Evolutionary conservation across 805 yeast genomes (phyloP).

Genomic region (Candida andamanensis): DNA sequence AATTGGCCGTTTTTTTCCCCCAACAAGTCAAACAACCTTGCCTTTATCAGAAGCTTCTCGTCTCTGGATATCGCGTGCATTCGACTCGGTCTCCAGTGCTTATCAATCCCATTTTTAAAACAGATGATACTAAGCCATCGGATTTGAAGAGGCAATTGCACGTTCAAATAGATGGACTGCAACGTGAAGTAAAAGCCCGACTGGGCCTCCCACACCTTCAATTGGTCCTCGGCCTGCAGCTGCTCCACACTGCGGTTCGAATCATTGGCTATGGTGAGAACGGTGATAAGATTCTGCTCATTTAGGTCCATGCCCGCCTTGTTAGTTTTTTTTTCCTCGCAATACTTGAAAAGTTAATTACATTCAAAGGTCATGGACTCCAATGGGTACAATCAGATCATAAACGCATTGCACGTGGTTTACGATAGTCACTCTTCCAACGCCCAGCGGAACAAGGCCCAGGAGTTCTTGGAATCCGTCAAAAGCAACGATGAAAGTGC

Average conservation of each 20-base stretch:
- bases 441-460: conserved; percentile 50
- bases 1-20: conserved; percentile 72
- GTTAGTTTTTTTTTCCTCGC: no score
- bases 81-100: conserved; percentile 74
- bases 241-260: conserved; percentile 48
- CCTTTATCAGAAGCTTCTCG: conserved; percentile 63
- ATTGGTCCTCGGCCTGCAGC: conserved; percentile 61
- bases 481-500: conserved; percentile 82
- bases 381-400: conserved; percentile 64
- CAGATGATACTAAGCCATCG: conserved; percentile 87
- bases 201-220: conserved; percentile 62
- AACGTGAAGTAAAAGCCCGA: conserved; percentile 55
- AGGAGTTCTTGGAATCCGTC: conserved; percentile 65
- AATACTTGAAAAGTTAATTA: no score
- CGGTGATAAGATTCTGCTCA: conserved; percentile 19
- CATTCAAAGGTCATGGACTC: no score
- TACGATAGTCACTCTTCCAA: conserved; percentile 64
- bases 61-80: conserved; percentile 48
- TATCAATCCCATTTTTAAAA: conserved; percentile 83
- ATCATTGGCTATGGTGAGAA: conserved; percentile 27
- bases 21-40: conserved; percentile 52
- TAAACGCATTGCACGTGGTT: conserved; percentile 69
- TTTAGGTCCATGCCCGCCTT: conserved; percentile 13
- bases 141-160: conserved; percentile 53
- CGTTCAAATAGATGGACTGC: conserved; percentile 57